Evolutionary conservation across 495 filamentous ascomycete genomes (phyloP).

Genomic region (Penicillium ochrochloron): DNA sequence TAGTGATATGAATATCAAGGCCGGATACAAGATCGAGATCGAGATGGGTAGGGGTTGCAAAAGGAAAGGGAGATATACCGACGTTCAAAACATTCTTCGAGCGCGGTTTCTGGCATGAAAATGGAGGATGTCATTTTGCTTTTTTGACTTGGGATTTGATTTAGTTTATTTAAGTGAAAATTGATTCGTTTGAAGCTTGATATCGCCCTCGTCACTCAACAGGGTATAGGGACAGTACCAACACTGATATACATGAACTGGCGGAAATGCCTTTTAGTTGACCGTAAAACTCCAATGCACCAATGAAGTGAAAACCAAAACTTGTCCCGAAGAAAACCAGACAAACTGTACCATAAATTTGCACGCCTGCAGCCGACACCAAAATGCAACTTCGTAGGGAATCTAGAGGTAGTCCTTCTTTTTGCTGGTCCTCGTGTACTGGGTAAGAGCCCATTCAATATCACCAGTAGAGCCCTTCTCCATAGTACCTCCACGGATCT

Average conservation of each 20-base stretch:
- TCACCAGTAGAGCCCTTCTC: conserved; percentile 93
- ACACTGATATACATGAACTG: conserved; percentile 21
- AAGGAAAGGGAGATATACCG: background rate
- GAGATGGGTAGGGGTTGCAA: background rate
- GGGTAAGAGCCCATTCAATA: conserved; percentile 91
- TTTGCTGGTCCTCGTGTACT: conserved; percentile 87
- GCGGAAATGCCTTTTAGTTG: conserved; percentile 21
- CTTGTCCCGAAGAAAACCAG: conserved; percentile 22
- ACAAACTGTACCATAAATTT: conserved; percentile 23
- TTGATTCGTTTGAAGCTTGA: conserved; percentile 10
- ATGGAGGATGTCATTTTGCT: background rate
- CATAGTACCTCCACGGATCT: conserved; percentile 89
- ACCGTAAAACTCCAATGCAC: conserved; percentile 32
- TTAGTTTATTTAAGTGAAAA: too few relatives aligned
- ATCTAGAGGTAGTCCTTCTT: conserved; percentile 91
- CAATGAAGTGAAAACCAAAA: conserved; percentile 29
- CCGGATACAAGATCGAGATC: too few relatives aligned
- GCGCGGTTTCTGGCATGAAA: background rate
- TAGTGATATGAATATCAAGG: background rate
- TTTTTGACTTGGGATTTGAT: background rate
- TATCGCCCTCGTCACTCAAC: conserved; percentile 8
- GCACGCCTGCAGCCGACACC: conserved; percentile 24
- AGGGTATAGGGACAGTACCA: conserved; percentile 24
- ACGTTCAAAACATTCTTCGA: background rate
- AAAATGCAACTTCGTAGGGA: conserved; percentile 24